Evolutionary conservation across 129 eudicot genomes (phyloP).

Genomic region (Ambrosia artemisiifolia): DNA sequence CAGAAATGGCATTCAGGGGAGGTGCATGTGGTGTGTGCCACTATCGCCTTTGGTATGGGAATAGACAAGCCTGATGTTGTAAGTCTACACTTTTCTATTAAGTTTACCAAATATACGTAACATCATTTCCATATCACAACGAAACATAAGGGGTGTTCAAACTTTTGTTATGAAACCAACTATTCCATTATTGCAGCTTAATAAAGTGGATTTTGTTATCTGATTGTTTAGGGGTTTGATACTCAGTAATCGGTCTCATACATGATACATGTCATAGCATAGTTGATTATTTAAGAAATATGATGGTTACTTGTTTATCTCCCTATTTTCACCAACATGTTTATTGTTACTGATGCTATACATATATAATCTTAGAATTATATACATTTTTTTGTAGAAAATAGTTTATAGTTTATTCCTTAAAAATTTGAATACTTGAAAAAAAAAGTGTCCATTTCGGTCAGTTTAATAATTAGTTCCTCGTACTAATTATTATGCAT

Average conservation of each 20-base stretch:
- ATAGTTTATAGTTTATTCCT: background rate
- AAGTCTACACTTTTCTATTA: slow-evolving; percentile 31
- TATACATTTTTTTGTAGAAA: background rate
- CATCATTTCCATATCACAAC: background rate
- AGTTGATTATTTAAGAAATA: background rate
- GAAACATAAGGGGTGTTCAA: background rate
- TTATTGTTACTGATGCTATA: background rate
- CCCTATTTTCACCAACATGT: background rate
- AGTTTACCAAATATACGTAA: background rate
- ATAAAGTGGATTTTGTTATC: background rate
- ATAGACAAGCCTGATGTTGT: slow-evolving; percentile 99
- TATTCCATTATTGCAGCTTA: background rate
- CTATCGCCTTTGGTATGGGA: slow-evolving; percentile 99
- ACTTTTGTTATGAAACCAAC: background rate
- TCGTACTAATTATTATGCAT: background rate
- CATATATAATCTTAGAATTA: background rate
- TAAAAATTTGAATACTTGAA: background rate
- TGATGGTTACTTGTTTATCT: background rate
- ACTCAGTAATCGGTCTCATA: background rate
- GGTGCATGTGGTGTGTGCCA: slow-evolving; percentile 93
- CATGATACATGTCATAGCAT: background rate
- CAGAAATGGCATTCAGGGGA: slow-evolving; percentile 92
- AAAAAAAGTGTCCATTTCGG: background rate
- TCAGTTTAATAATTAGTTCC: background rate
- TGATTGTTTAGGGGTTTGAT: background rate